Conservation (phyloP, 148 eudicot genomes). For the Spergularia marina region DNA sequence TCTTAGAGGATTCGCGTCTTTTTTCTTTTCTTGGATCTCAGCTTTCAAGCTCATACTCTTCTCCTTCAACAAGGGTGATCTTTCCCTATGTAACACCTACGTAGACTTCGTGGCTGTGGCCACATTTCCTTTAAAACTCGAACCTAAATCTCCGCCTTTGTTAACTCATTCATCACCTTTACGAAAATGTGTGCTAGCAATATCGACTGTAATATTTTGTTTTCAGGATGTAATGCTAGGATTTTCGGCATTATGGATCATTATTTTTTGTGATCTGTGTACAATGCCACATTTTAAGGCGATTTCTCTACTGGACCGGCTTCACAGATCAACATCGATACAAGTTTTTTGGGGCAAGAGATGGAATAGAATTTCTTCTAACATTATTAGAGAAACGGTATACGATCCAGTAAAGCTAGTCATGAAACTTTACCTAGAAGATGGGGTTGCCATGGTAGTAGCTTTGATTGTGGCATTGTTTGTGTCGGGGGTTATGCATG, state of each 20-base stretch:
- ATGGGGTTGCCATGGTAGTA: background rate
- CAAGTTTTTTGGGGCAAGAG: slow-evolving; percentile 14
- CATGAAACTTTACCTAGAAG: background rate
- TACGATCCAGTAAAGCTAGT: background rate
- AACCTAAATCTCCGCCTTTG: background rate
- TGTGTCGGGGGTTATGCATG: slow-evolving; percentile 16
- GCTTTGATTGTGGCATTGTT: background rate
- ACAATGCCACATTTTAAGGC: background rate
- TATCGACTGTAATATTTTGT: background rate
- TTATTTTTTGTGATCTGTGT: background rate
- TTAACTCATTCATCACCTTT: background rate
- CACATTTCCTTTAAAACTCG: slow-evolving; percentile 6
- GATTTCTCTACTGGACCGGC: background rate
- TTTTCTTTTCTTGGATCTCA: slow-evolving; percentile 9
- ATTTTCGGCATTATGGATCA: background rate
- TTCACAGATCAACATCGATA: background rate
- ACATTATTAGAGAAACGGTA: slow-evolving; percentile 1
- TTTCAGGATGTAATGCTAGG: background rate
- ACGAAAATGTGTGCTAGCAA: background rate
- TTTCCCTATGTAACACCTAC: background rate
- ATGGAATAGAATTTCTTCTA: slow-evolving; percentile 7
- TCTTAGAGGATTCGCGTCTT: slow-evolving; percentile 16
- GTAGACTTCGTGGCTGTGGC: slow-evolving; percentile 4
- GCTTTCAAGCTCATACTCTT: slow-evolving; percentile 13
- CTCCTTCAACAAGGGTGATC: slow-evolving; percentile 7